Conservation (phyloP, 202 grass and related monocot species). For the Dendrocalamus latiflorus region DNA sequence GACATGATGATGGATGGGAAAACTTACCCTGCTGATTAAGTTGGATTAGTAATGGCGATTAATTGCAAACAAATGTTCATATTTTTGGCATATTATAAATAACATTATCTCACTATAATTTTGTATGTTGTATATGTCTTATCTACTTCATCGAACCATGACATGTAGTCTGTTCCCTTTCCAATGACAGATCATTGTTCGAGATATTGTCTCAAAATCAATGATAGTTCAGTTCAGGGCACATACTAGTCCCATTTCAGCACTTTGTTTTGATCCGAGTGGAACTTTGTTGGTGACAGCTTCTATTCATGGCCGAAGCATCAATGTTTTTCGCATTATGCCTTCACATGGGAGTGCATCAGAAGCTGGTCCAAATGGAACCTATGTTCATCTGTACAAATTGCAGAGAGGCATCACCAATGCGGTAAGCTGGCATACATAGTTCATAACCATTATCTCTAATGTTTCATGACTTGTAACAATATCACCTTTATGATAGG, state of each 20-base stretch:
- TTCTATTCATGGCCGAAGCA: constrained; percentile 82
- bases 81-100: constrained; percentile 5
- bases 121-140: neutral
- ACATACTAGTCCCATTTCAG: constrained; percentile 89
- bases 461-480: constrained; percentile 10
- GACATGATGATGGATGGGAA: neutral
- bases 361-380: constrained; percentile 55
- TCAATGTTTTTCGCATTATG: constrained; percentile 88
- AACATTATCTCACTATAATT: constrained; percentile 4
- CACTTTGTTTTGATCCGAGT: constrained; percentile 91
- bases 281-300: constrained; percentile 94
- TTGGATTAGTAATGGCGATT: neutral
- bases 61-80: neutral
- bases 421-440: constrained; percentile 47
- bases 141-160: constrained; percentile 9
- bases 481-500: constrained; percentile 44
- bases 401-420: constrained; percentile 94
- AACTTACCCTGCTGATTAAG: neutral
- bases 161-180: constrained; percentile 17
- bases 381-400: constrained; percentile 77
- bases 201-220: constrained; percentile 85
- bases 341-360: constrained; percentile 46
- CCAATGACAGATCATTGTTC: constrained; percentile 67
- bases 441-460: constrained; percentile 25
- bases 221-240: constrained; percentile 92